These are phyloP conservation scores for Fragaria nilgerrensis DNA, from an alignment of 306 rosid species.

Conservation along the genomic window DNA sequence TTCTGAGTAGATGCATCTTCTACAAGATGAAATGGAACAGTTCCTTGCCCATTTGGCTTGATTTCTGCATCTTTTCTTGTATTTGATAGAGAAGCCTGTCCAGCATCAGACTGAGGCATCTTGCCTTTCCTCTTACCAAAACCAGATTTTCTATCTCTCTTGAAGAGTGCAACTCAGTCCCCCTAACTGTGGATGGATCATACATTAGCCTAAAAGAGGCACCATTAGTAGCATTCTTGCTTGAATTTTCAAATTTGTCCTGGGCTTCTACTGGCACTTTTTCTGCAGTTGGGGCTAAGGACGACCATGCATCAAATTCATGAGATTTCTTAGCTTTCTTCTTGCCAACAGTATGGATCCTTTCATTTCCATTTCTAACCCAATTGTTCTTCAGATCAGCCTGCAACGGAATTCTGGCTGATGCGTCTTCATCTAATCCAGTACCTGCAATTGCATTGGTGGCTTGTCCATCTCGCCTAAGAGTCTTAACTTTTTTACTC, in stretches of 20 bases:
- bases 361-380: conserved; percentile 43
- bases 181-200: conserved; percentile 34
- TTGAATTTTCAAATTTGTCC: conserved; percentile 32
- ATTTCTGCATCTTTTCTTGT: conserved; percentile 44
- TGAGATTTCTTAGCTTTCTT: conserved; percentile 60
- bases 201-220: conserved; percentile 33
- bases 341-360: conserved; percentile 41
- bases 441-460: conserved; percentile 23
- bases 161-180: conserved; percentile 30
- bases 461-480: conserved; percentile 39
- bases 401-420: conserved; percentile 35
- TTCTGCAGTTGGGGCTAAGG: conserved; percentile 38
- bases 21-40: conserved; percentile 37
- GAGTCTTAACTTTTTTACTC: conserved; percentile 34
- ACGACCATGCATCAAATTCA: conserved; percentile 36
- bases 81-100: conserved; percentile 36
- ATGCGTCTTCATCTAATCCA: conserved; percentile 40
- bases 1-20: conserved; percentile 43
- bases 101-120: conserved; percentile 43
- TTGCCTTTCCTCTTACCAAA: conserved; percentile 56
- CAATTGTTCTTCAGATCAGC: conserved; percentile 35
- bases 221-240: conserved; percentile 30
- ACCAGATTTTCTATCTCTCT: conserved; percentile 49
- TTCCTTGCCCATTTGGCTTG: conserved; percentile 35
- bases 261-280: conserved; percentile 32